Evolutionary conservation across 306 rosid species (phyloP).

Genomic region (Pterocarpus santalinus): DNA sequence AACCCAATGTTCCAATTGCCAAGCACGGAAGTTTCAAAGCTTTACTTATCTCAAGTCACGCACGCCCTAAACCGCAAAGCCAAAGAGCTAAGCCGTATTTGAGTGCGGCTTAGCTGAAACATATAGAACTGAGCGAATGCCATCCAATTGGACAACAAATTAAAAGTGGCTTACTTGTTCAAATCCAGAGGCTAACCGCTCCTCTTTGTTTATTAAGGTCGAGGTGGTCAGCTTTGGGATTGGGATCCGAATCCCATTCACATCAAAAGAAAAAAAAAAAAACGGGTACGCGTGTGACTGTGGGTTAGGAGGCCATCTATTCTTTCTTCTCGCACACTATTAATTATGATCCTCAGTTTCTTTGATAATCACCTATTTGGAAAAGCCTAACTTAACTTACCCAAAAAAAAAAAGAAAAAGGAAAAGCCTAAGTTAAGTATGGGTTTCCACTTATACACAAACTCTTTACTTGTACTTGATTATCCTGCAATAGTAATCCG

Average conservation of each 20-base stretch:
- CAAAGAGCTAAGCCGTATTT: slow-evolving; percentile 42
- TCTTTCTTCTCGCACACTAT: not conserved
- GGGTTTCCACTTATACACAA: slow-evolving; percentile 25
- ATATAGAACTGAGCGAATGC: not conserved
- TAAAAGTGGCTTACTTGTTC: slow-evolving; percentile 48
- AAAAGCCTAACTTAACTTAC: slow-evolving; percentile 42
- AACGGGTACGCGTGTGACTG: not conserved
- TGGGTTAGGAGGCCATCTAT: not conserved
- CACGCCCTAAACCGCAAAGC: slow-evolving; percentile 56
- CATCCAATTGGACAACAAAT: slow-evolving; percentile 70
- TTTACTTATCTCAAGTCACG: slow-evolving; percentile 88
- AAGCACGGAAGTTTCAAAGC: slow-evolving; percentile 31
- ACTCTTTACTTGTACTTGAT: slow-evolving; percentile 24
- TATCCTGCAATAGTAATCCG: slow-evolving; percentile 26
- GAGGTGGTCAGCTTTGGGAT: slow-evolving; percentile 73
- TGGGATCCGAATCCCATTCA: slow-evolving; percentile 46
- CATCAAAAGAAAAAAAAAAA: not conserved
- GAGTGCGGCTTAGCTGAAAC: slow-evolving; percentile 49
- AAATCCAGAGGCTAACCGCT: slow-evolving; percentile 65
- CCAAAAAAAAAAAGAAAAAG: too few species aligned
- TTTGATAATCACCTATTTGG: not conserved
- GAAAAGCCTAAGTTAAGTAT: not conserved
- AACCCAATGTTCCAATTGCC: not conserved
- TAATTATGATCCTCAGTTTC: too few species aligned
- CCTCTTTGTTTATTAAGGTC: slow-evolving; percentile 58